Evolutionary conservation across 2,329 filamentous ascomycete genomes (phyloP).

Genomic region (Ophiostoma himal-ulmi): DNA sequence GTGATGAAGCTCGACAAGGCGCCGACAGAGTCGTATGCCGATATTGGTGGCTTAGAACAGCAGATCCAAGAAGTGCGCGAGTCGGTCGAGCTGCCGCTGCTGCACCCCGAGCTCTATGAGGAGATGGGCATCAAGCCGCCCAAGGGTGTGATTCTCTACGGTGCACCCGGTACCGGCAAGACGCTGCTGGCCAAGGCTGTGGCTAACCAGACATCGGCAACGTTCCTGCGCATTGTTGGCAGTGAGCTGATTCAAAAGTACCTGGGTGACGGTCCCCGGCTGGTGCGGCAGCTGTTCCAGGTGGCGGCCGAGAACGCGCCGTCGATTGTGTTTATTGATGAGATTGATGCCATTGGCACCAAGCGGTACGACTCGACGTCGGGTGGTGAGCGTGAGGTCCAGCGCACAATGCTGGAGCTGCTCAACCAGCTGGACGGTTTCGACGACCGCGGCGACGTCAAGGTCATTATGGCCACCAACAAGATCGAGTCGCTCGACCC

Average conservation of each 20-base stretch:
- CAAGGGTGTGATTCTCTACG: constrained; percentile 98
- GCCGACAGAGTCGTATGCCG: constrained; percentile 94
- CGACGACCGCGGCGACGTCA: constrained; percentile 96
- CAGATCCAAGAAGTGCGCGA: constrained; percentile 98
- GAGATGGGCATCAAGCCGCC: constrained; percentile 99
- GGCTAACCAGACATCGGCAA: constrained; percentile 97
- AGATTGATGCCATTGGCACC: constrained; percentile 97
- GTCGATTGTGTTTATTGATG: constrained; percentile 97
- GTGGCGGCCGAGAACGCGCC: constrained; percentile 94
- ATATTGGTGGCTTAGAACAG: constrained; percentile 90
- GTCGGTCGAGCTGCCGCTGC: constrained; percentile 87
- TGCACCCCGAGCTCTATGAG: constrained; percentile 96
- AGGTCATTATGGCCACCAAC: constrained; percentile 99
- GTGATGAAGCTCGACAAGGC: constrained; percentile 99
- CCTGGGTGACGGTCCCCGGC: constrained; percentile 85
- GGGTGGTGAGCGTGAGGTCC: constrained; percentile 92
- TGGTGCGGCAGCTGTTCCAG: constrained; percentile 94
- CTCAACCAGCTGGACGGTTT: constrained; percentile 98
- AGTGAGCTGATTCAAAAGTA: constrained; percentile 99
- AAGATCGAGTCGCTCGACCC: constrained; percentile 98
- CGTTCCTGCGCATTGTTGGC: constrained; percentile 94
- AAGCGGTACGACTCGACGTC: constrained; percentile 98
- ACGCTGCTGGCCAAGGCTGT: constrained; percentile 94
- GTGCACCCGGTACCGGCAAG: constrained; percentile 94
- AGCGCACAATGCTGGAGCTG: constrained; percentile 96